Percentiles rank a stretch among this genome's conserved stretches.
These are phyloP conservation scores for Penicillium coprophilum DNA, from an alignment of 495 filamentous ascomycete species.

Conservation along the genomic window DNA sequence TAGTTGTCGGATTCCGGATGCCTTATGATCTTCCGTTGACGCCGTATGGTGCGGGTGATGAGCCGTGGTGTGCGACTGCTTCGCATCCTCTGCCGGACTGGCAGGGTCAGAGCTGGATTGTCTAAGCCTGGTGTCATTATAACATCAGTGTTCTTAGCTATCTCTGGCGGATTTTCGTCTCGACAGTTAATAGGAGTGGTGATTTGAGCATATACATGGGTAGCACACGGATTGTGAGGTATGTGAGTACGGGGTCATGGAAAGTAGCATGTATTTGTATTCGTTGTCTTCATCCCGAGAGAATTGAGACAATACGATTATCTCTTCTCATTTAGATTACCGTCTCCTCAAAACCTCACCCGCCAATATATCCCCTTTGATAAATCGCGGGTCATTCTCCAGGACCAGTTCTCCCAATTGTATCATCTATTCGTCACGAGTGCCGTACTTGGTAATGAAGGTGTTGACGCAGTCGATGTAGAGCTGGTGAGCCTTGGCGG, in stretches of 20 bases:
- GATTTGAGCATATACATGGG: background rate
- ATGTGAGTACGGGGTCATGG: constrained; percentile 2
- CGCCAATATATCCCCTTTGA: background rate
- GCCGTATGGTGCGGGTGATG: constrained; percentile 59
- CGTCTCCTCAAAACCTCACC: background rate
- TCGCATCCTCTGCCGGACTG: constrained; percentile 65
- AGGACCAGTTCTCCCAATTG: background rate
- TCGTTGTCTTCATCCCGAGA: constrained; percentile 7
- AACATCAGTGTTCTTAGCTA: background rate
- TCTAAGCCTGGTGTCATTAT: constrained; percentile 4
- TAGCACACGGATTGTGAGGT: background rate
- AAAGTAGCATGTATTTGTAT: constrained; percentile 14
- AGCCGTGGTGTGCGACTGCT: constrained; percentile 77
- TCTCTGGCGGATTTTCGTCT: background rate
- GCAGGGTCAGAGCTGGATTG: constrained; percentile 58
- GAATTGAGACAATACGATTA: background rate
- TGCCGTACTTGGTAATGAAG: constrained; percentile 66
- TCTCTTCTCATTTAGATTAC: background rate
- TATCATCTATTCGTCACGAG: constrained; percentile 24
- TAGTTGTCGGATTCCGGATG: constrained; percentile 67
- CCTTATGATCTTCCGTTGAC: constrained; percentile 80
- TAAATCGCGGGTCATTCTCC: background rate
- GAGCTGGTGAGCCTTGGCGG: constrained; percentile 65
- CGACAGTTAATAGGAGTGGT: background rate
- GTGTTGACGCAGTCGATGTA: constrained; percentile 71